Conservation (phyloP, 768 basidiomycete species). For the Nidularia sp. region DNA sequence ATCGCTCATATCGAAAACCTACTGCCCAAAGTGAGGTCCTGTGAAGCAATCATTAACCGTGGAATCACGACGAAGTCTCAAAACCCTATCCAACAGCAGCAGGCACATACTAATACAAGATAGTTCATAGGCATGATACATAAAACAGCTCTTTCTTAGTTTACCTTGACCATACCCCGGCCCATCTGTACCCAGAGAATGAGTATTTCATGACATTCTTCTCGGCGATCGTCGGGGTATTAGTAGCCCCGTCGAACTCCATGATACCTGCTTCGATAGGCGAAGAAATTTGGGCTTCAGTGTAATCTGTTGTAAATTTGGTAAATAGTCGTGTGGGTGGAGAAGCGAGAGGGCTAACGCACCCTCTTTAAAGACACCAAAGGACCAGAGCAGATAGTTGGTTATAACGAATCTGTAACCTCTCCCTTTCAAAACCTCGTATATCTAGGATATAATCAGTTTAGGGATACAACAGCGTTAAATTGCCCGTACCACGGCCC, state of each 20-base stretch:
- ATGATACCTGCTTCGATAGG: slow-evolving; percentile 11
- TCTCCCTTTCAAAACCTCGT: slow-evolving; percentile 14
- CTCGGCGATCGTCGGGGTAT: slow-evolving; percentile 1
- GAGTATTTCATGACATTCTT: slow-evolving; percentile 14
- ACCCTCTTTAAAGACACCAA: slow-evolving; percentile 15
- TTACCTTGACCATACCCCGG: neutral
- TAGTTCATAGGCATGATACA: too few species aligned
- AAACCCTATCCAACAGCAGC: too few species aligned
- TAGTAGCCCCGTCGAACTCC: slow-evolving; percentile 7
- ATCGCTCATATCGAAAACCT: too few species aligned
- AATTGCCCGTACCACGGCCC: slow-evolving; percentile 18
- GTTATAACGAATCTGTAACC: slow-evolving; percentile 18
- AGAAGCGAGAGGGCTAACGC: neutral
- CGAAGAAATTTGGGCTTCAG: slow-evolving; percentile 7
- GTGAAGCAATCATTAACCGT: too few species aligned
- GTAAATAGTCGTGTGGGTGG: neutral
- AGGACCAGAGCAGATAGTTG: slow-evolving; percentile 19
- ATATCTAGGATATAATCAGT: slow-evolving; percentile 6
- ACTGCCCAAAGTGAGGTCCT: too few species aligned
- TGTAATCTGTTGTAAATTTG: slow-evolving; percentile 4
- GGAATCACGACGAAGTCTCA: too few species aligned
- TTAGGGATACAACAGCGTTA: neutral
- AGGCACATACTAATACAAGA: too few species aligned
- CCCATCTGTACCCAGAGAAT: slow-evolving; percentile 10
- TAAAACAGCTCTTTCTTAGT: too few species aligned